phyloP scores from a whole-genome alignment of 1,284 basidiomycete genomes.

The Gymnopus androsaceus region DNA sequence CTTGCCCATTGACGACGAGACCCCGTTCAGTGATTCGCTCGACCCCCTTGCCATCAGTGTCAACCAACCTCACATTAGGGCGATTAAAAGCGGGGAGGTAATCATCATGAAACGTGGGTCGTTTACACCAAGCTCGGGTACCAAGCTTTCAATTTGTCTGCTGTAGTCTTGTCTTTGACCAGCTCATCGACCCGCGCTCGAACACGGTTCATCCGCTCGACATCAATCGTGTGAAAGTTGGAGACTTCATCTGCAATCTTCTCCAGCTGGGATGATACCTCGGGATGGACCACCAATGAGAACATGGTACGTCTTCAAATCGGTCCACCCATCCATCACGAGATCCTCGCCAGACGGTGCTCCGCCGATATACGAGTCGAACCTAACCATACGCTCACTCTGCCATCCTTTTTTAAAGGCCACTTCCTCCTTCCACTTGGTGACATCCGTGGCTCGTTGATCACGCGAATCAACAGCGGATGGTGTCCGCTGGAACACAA shows the following conservation, averaged over 20 bases:
- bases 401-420: constrained; percentile 17
- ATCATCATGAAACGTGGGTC: constrained; percentile 12
- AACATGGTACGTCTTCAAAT: constrained; percentile 5
- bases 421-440: constrained; percentile 14
- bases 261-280: constrained; percentile 15
- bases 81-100: constrained; percentile 22
- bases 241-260: constrained; percentile 18
- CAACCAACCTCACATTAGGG: constrained; percentile 21
- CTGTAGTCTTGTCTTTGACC: constrained; percentile 19
- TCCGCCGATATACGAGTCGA: constrained; percentile 3
- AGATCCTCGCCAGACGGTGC: constrained; percentile 6
- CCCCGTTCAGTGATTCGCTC: constrained; percentile 10
- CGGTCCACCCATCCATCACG: constrained; percentile 19
- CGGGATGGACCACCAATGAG: constrained; percentile 13
- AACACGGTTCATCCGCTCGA: constrained; percentile 10
- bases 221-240: constrained; percentile 15
- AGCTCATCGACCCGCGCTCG: constrained; percentile 16
- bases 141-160: constrained; percentile 20
- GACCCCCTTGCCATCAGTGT: constrained; percentile 22
- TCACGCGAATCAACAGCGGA: constrained; percentile 21
- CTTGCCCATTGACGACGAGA: constrained; percentile 16
- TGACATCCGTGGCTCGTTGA: constrained; percentile 12
- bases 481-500: constrained; percentile 24
- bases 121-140: constrained; percentile 14
- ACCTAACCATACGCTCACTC: constrained; percentile 11